phyloP scores from a whole-genome alignment of 2,329 filamentous ascomycete genomes.

The Chaetomiaceae sp. region DNA sequence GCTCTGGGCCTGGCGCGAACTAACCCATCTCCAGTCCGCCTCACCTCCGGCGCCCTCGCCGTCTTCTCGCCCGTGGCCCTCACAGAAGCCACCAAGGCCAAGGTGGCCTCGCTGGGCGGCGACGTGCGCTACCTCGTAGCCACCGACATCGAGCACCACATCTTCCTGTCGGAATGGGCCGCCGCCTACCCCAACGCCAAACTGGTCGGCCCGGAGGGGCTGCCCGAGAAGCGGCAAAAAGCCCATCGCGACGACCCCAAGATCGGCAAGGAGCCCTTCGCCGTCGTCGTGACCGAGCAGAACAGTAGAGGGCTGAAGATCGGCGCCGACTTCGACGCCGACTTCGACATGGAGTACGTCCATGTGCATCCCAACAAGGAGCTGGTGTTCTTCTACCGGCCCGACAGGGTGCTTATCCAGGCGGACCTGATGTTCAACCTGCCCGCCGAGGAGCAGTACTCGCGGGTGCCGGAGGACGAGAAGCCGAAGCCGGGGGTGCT shows the following conservation, averaged over 20 bases:
- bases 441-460: conserved; percentile 82
- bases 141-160: conserved; percentile 89
- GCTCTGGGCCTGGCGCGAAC: too few relatives aligned
- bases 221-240: conserved; percentile 74
- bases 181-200: conserved; percentile 71
- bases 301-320: conserved; percentile 53
- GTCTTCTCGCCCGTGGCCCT: conserved; percentile 90
- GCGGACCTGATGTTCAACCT: conserved; percentile 92
- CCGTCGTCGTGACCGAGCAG: conserved; percentile 58
- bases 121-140: conserved; percentile 81
- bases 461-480: conserved; percentile 49
- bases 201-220: conserved; percentile 75
- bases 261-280: conserved; percentile 54
- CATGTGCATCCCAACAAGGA: conserved; percentile 78
- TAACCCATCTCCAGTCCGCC: conserved; percentile 54
- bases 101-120: conserved; percentile 61
- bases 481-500: conserved; percentile 35
- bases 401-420: conserved; percentile 73
- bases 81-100: conserved; percentile 65
- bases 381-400: conserved; percentile 80
- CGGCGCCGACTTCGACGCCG: conserved; percentile 72
- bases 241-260: conserved; percentile 52
- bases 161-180: conserved; percentile 85
- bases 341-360: conserved; percentile 85
- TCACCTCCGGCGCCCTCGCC: conserved; percentile 72